These are phyloP conservation scores for Cercospora brassicicola DNA, from an alignment of 2,329 filamentous ascomycete species.

Conservation along the genomic window DNA sequence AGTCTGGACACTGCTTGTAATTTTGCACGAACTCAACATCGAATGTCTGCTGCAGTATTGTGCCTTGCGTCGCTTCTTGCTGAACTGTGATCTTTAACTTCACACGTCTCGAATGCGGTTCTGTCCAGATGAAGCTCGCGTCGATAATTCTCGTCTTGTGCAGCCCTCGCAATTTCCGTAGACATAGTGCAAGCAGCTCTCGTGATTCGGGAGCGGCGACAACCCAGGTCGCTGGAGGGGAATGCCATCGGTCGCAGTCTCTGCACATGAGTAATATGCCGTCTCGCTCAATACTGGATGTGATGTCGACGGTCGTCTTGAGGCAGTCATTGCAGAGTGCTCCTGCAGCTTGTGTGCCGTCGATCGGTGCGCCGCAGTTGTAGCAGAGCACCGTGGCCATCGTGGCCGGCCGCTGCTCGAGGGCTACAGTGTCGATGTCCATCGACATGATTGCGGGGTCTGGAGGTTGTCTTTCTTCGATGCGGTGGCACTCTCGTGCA, in stretches of 20 bases:
- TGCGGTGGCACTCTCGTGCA: not conserved
- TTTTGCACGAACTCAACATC: constrained; percentile 91
- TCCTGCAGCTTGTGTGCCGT: constrained; percentile 80
- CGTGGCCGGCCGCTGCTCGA: constrained; percentile 36
- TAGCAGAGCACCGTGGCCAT: constrained; percentile 82
- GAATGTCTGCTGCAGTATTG: constrained; percentile 85
- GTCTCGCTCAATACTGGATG: constrained; percentile 85
- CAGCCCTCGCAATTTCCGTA: constrained; percentile 82
- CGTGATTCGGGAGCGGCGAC: constrained; percentile 81
- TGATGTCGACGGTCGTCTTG: constrained; percentile 91
- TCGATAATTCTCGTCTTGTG: constrained; percentile 93
- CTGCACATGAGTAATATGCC: constrained; percentile 85
- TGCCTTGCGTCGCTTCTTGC: constrained; percentile 64
- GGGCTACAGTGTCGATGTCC: constrained; percentile 40
- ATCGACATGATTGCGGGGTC: constrained; percentile 38
- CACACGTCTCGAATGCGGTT: constrained; percentile 88
- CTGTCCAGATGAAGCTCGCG: constrained; percentile 96
- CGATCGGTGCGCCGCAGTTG: constrained; percentile 94
- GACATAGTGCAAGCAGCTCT: constrained; percentile 86
- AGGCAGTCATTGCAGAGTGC: constrained; percentile 96
- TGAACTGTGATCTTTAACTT: constrained; percentile 97
- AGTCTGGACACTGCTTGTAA: constrained; percentile 92
- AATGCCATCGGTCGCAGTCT: constrained; percentile 92
- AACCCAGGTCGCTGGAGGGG: constrained; percentile 83
- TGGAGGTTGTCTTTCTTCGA: not conserved